Base-by-base conservation (phyloP, 2,329 filamentous ascomycete species). In the Zasmidium citrigriseum region DNA sequence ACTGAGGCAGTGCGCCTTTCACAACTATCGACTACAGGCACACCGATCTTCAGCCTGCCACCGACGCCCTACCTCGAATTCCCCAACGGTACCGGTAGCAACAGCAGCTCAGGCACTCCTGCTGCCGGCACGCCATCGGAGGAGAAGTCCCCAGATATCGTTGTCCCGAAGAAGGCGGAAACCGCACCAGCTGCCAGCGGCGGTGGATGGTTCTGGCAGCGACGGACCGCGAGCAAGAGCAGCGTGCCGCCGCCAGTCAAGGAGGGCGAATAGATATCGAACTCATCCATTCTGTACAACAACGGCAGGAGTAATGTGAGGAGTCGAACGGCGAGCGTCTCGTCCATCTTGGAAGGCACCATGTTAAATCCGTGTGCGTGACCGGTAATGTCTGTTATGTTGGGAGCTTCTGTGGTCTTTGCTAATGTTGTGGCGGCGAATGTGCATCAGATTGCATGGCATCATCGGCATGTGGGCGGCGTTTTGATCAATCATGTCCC, bases 151-250 rank as follows among this genome's bases (percentile, higher is more conserved):
- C 56, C 58, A 9, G 63, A 63, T 16, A 62, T 62, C 23, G 34
- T 45, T 25, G 52, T 61, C 21, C 29, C 54, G 24, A 61, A 61
- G 46, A 61, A 52, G 34, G 29, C 52, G 5, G 61, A 67, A 44
- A 58, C 64, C 4, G 57, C 58, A 11, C 34, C 59, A 11, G 54
- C 53, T 4, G 54, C 58, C 4, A 57, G 57, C 10, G 63, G 58
- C 10, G 68, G 66, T 10, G 64, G 70, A 21, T 69, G 71, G 70
- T 72, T 73, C 55, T 71, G 72, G 72, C 64, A 65, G 21, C 62
- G 70, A 27, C 57, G 70, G 52, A 66, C 68, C 29, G 65, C 70
- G 18, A 70, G 66, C 52, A 66, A 61, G 20, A 62, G 59, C 23
- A 41, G 34, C 34, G 34, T 41, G 47, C 47, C 47, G 3, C 21